Conservation (phyloP, 2,329 filamentous ascomycete species). For the Aspergillus ochraceoroseus region DNA sequence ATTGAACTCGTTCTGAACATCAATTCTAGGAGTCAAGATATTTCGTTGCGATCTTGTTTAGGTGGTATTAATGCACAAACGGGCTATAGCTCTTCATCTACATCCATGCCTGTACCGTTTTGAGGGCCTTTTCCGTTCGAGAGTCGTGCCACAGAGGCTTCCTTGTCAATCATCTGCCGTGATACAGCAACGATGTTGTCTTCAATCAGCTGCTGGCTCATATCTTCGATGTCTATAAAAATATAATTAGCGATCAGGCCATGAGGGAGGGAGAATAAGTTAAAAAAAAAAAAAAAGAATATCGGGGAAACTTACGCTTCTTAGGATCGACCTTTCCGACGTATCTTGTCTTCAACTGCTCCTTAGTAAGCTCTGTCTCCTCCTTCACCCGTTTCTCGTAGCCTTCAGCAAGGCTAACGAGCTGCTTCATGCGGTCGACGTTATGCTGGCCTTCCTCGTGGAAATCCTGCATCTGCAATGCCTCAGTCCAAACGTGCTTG, state of each 20-base stretch:
- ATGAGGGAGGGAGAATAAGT: no score
- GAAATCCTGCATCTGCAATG: constrained; percentile 95
- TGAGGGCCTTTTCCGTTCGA: constrained; percentile 45
- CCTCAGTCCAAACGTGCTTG: constrained; percentile 99
- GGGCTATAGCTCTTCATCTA: constrained; percentile 56
- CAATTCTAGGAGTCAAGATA: constrained; percentile 1
- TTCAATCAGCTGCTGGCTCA: constrained; percentile 94
- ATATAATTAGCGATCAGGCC: constrained; percentile 19
- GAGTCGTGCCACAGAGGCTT: constrained; percentile 79
- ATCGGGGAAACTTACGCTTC: constrained; percentile 61
- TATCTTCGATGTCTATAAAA: constrained; percentile 74
- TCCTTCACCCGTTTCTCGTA: constrained; percentile 99
- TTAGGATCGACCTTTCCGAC: constrained; percentile 98
- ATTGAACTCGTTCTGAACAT: background rate
- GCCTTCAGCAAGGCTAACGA: constrained; percentile 85
- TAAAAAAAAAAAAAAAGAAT: background rate
- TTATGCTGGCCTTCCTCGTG: constrained; percentile 76
- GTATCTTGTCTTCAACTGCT: constrained; percentile 97
- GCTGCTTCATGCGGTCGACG: constrained; percentile 77
- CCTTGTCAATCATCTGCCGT: constrained; percentile 98
- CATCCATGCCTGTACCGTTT: constrained; percentile 57
- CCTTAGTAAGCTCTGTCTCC: constrained; percentile 93
- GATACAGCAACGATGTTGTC: constrained; percentile 99
- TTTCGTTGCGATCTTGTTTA: constrained; percentile 5
- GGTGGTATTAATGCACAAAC: constrained; percentile 9